Conservation (phyloP, 176 grass and related monocot species). For the Areca catechu region DNA sequence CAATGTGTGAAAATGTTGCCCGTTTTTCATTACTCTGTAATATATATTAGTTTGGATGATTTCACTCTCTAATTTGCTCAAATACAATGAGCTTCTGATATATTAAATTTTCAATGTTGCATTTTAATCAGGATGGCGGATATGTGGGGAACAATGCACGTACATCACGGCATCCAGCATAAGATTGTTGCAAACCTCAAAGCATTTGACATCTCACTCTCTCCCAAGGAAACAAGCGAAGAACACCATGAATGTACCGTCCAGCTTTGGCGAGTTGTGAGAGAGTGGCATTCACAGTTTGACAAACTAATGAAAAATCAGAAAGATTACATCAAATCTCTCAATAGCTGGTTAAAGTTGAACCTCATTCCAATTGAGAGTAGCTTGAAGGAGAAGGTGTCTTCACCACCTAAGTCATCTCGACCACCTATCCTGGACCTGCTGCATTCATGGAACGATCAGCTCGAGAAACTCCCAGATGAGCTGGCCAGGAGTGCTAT, state of each 20-base stretch:
- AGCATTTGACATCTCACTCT: conserved; percentile 37
- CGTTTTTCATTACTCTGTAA: too few relatives aligned
- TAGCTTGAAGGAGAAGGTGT: conserved; percentile 77
- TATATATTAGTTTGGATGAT: too few relatives aligned
- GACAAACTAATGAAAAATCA: conserved; percentile 67
- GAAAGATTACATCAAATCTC: conserved; percentile 65
- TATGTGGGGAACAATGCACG: conserved; percentile 75
- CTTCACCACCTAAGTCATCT: conserved; percentile 51
- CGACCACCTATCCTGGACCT: conserved; percentile 67
- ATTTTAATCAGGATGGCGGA: conserved; percentile 48
- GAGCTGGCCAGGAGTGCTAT: conserved; percentile 66
- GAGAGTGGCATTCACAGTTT: conserved; percentile 67
- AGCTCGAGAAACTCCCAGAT: conserved; percentile 61
- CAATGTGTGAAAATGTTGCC: too few relatives aligned
- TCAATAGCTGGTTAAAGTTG: conserved; percentile 78
- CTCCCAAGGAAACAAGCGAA: conserved; percentile 58
- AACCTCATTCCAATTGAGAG: conserved; percentile 86
- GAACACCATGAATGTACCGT: conserved; percentile 42
- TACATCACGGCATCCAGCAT: conserved; percentile 46
- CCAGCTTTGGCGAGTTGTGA: conserved; percentile 47
- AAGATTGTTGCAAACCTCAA: conserved; percentile 26
- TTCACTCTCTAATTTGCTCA: too few relatives aligned
- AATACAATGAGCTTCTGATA: too few relatives aligned
- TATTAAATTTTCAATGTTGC: too few relatives aligned
- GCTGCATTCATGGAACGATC: conserved; percentile 71